Evolutionary conservation across 768 basidiomycete species (phyloP), one percentile per base, ranked within the genome.

Genomic region (Flagelloscypha sp.): DNA sequence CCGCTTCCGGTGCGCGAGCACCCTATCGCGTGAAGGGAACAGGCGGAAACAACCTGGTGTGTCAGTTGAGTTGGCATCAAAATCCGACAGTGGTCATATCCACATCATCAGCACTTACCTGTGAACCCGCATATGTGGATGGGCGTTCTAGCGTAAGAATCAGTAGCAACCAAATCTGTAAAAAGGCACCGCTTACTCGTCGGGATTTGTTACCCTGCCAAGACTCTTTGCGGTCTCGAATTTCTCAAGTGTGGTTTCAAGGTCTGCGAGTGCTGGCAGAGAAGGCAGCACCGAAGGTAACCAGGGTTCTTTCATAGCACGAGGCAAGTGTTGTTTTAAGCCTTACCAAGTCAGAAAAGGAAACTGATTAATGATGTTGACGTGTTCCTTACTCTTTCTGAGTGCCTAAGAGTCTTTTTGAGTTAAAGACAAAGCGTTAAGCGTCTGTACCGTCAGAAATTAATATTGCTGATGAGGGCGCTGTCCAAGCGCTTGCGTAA

Each of bases 91-190:
- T 23, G 3, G 5, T 17, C 22, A 16, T 33, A 15, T 20, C 37
- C 27, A 31, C 28, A 31, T 30, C 9, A 21, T 21, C 15, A 30
- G 19, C 21, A 49, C 54, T 27, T 54, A 79, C 80, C 68, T 46
- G 70, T 56, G 23, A 81, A 60, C 3, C 67, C 78, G 46, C 85
- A 88, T 37, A 88, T 85, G 52, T 74, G 84, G n/a, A 88, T 81
- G 1, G 83, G 76, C 2, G 84, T 86, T 43, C 85, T 87, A 39
- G 16, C 32, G 31, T 41, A 19, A 27, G 43, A 12, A 33, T 27
- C 19, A 10, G 21, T 6, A 24, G 19, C 21, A 32, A 20, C 9
- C 17, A 37, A 11, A n/a, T 13, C 13, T 6, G 23, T 13, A 5
- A 31, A 22, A 41, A 6, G 11, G 27, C 4, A 20, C n/a, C 12